These are phyloP conservation scores for Clohesyomyces aquaticus DNA, from an alignment of 495 filamentous ascomycete species.

Conservation along the genomic window DNA sequence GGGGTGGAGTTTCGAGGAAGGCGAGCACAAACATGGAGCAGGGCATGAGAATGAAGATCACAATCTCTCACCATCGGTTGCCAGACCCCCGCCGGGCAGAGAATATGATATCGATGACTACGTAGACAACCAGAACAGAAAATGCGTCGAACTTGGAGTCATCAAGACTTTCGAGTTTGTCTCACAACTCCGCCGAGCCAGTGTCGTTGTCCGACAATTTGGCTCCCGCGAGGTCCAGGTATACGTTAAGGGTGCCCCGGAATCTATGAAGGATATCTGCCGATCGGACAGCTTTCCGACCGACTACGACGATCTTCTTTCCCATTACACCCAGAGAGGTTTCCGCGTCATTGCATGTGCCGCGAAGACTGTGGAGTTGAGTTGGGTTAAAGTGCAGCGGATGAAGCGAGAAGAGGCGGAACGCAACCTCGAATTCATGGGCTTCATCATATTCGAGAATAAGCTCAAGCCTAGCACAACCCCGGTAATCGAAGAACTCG, in stretches of 20 bases:
- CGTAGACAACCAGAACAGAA: slow-evolving; percentile 41
- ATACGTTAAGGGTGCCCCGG: slow-evolving; percentile 96
- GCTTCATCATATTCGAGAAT: slow-evolving; percentile 99
- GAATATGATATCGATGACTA: slow-evolving; percentile 59
- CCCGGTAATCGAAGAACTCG: slow-evolving; percentile 79
- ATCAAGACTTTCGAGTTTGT: slow-evolving; percentile 92
- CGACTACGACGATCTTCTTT: slow-evolving; percentile 86
- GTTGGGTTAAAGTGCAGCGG: slow-evolving; percentile 92
- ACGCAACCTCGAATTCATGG: slow-evolving; percentile 78
- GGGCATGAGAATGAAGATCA: slow-evolving; percentile 67
- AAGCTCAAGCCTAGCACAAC: slow-evolving; percentile 88
- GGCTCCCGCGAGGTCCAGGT: slow-evolving; percentile 76
- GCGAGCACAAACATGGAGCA: slow-evolving; percentile 62
- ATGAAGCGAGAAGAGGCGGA: slow-evolving; percentile 87
- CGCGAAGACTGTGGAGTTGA: slow-evolving; percentile 83
- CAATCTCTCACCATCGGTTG: slow-evolving; percentile 76
- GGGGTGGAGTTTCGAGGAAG: slow-evolving; percentile 89
- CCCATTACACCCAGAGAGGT: slow-evolving; percentile 90
- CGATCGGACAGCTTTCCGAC: slow-evolving; percentile 75
- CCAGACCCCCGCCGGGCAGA: slow-evolving; percentile 70
- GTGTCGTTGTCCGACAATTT: slow-evolving; percentile 87
- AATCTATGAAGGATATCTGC: slow-evolving; percentile 94
- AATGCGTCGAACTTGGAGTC: slow-evolving; percentile 77
- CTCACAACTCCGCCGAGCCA: slow-evolving; percentile 91
- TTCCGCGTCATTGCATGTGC: slow-evolving; percentile 98